Base-by-base conservation (phyloP, 345 rosid genomes). In the Cardamine occulta region DNA sequence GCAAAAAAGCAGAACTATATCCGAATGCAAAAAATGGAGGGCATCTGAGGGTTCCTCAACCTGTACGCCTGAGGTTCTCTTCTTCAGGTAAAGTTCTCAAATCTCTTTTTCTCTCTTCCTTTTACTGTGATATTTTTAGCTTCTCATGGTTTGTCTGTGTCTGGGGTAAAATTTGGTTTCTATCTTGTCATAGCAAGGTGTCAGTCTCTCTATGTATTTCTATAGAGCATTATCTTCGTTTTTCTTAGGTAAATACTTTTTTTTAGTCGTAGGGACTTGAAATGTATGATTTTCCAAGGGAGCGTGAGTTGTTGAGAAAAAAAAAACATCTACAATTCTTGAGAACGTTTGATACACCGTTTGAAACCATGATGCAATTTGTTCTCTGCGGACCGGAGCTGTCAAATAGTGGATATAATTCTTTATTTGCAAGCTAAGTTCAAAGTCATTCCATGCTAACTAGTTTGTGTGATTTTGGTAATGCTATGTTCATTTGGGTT, bases 61-160 rank as follows among this genome's bases (percentile, higher is more conserved):
- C 91, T 35, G 78, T 84, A 55, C 96, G 96, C 66, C 79, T 88
- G 61, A 85, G 94, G 56, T 55, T 89, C 61, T 79, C 84, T 55
- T 90, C 89, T 64, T 82, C 88, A 81, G 93, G 98, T 92, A 80
- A 82, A 88, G 26, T 61, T 66, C 53, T 61, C 48, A 57, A 55
- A 28, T 45, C 17, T 31, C 61, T 37, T 49, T 12, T 19, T 18
- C 37, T 54, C 37, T 69, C 61, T 45, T 31, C 13, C n/a, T 77
- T 72, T 54, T 51, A 15, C 42, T 40, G 34, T 52, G 52, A 15
- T 56, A 63, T 11, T 55, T 55, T 39, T 49, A 54, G 53, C 42
- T 76, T 55, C 19, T 35, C 6, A 12, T 35, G 44, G 53, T 26
- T 63, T 63, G 19, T 35, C 34, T 35, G 39, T 29, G 5, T 32